These are phyloP conservation scores for Yueomyces sinensis DNA, from an alignment of 805 yeast genomes.

Conservation along the genomic window DNA sequence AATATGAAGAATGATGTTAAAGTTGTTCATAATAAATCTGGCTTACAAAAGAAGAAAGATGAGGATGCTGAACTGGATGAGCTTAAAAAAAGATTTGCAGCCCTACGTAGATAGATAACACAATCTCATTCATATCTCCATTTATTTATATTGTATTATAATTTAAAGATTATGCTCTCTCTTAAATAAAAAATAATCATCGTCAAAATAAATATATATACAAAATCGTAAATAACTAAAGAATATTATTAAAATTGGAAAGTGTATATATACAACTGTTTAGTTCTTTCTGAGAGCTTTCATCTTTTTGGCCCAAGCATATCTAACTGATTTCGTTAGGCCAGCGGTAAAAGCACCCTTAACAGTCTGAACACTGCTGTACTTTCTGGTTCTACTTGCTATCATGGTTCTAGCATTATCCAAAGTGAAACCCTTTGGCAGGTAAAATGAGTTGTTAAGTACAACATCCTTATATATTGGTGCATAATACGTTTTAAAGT, in stretches of 20 bases:
- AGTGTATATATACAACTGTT: not conserved
- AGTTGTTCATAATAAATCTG: conserved; percentile 9
- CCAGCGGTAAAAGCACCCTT: conserved; percentile 91
- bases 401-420: conserved; percentile 28
- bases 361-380: conserved; percentile 63
- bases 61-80: conserved; percentile 42
- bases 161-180: too few relatives aligned
- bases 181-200: too few relatives aligned
- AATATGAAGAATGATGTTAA: conserved; percentile 28
- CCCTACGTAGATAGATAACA: conserved; percentile 45
- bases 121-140: too few relatives aligned
- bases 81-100: conserved; percentile 62
- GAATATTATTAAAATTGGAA: not conserved
- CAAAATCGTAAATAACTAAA: too few relatives aligned
- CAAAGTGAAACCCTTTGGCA: conserved; percentile 28
- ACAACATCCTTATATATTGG: conserved; percentile 37
- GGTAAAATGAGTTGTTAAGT: conserved; percentile 17
- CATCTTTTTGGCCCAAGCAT: conserved; percentile 59
- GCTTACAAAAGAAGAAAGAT: not conserved
- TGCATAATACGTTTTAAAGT: conserved; percentile 60
- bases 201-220: too few relatives aligned
- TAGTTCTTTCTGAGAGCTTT: conserved; percentile 20
- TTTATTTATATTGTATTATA: too few relatives aligned
- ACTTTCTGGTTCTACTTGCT: conserved; percentile 43
- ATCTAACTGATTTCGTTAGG: conserved; percentile 47